phyloP scores from a whole-genome alignment of 164 flowering plant species.

The Umbilicus rupestris region DNA sequence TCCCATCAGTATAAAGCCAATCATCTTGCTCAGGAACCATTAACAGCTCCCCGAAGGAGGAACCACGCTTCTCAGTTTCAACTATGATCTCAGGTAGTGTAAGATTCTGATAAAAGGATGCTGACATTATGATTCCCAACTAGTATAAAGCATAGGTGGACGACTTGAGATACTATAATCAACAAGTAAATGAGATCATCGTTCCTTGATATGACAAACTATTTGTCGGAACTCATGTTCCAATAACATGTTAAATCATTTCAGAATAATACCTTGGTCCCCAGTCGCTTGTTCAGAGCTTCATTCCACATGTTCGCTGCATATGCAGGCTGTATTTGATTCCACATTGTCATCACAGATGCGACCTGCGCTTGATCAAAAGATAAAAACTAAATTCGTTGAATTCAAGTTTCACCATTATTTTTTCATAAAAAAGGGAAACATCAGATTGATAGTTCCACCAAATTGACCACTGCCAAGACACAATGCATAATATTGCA shows the following conservation, averaged over 20 bases:
- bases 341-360: constrained; percentile 90
- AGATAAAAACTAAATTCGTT: constrained; percentile 5
- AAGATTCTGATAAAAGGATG: constrained; percentile 43
- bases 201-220: not conserved
- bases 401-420: not conserved
- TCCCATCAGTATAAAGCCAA: constrained; percentile 86
- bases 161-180: not conserved
- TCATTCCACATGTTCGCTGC: constrained; percentile 97
- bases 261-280: constrained; percentile 47
- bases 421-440: no score
- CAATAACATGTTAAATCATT: not conserved
- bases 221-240: not conserved
- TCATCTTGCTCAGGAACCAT: constrained; percentile 85
- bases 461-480: not conserved
- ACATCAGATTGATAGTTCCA: not conserved
- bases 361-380: constrained; percentile 51
- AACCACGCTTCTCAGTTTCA: constrained; percentile 75
- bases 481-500: no score
- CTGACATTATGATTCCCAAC: not conserved
- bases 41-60: constrained; percentile 69
- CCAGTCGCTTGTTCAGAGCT: constrained; percentile 91
- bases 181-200: not conserved
- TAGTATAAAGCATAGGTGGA: not conserved
- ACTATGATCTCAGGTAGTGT: constrained; percentile 73
- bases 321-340: constrained; percentile 66